Evolutionary conservation across 257 asterid species (phyloP).

Genomic region (Nicotiana otophora): DNA sequence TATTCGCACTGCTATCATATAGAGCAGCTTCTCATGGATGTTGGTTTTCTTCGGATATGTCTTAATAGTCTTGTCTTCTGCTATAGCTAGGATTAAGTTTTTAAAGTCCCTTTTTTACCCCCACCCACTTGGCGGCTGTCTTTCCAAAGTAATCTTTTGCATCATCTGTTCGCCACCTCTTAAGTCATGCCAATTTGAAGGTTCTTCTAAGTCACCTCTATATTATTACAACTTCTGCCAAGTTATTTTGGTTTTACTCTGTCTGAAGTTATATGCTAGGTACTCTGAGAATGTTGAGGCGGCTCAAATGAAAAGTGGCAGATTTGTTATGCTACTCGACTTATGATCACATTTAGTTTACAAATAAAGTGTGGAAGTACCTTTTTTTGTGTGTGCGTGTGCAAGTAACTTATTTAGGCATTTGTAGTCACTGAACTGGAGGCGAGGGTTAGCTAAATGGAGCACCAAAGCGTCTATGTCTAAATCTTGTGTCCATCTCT

Average conservation of each 20-base stretch:
- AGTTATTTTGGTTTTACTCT: not conserved
- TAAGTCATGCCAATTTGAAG: not conserved
- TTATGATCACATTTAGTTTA: not conserved
- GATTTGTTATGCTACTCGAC: not conserved
- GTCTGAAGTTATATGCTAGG: not conserved
- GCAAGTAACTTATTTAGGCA: not conserved
- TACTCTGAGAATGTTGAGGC: not conserved
- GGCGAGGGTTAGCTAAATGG: not conserved
- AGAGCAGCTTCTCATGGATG: not conserved
- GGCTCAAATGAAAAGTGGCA: too few relatives aligned
- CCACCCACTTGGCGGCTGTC: not conserved
- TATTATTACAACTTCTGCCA: not conserved
- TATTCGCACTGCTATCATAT: too few relatives aligned
- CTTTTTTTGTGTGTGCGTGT: not conserved
- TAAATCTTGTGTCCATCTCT: not conserved
- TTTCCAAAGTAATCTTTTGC: not conserved
- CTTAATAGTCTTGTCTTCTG: too few relatives aligned
- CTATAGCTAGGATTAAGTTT: not conserved
- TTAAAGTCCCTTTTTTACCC: not conserved
- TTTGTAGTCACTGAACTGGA: not conserved
- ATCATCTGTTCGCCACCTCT: not conserved
- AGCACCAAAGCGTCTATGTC: not conserved
- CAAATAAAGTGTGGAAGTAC: not conserved
- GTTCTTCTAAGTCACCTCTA: not conserved
- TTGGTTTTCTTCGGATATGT: not conserved